phyloP scores from a whole-genome alignment of 2,329 filamentous ascomycete species.

The Periconia macrospinosa region DNA sequence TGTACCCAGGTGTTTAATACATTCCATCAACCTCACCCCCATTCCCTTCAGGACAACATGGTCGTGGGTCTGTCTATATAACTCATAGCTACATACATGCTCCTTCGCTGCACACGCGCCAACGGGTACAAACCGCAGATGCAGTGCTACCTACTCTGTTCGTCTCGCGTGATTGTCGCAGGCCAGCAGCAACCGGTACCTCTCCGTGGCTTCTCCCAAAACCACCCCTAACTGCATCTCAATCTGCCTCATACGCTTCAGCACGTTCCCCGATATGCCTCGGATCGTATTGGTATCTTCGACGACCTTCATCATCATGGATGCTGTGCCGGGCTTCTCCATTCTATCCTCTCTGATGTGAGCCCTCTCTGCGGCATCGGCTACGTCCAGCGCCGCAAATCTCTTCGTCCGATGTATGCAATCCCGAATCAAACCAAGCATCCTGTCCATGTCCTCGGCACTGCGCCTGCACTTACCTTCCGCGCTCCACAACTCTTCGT shows the following conservation, averaged over 20 bases:
- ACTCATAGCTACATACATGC: too few species aligned
- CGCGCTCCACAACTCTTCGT: neutral
- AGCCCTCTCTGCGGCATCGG: constrained; percentile 4
- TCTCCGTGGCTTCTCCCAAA: constrained; percentile 7
- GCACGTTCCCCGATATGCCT: constrained; percentile 6
- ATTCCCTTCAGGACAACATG: neutral
- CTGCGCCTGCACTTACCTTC: neutral
- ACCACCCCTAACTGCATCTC: constrained; percentile 9
- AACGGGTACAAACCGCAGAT: too few species aligned
- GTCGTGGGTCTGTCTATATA: too few species aligned
- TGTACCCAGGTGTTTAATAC: too few species aligned
- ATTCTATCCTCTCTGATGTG: constrained; percentile 7
- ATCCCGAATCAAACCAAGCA: constrained; percentile 4
- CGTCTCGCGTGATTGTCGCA: too few species aligned
- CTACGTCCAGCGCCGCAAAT: constrained; percentile 14
- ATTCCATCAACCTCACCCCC: neutral
- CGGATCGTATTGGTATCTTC: constrained; percentile 7
- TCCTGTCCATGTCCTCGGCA: constrained; percentile 1
- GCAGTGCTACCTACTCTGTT: too few species aligned
- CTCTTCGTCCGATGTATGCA: constrained; percentile 10
- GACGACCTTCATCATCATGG: constrained; percentile 14
- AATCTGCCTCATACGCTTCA: constrained; percentile 5
- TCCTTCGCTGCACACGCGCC: too few species aligned
- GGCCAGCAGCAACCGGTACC: constrained; percentile 6
- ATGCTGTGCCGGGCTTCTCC: constrained; percentile 11